Evolutionary conservation across 768 basidiomycete species (phyloP).

Genomic region (Termitomyces sp.): DNA sequence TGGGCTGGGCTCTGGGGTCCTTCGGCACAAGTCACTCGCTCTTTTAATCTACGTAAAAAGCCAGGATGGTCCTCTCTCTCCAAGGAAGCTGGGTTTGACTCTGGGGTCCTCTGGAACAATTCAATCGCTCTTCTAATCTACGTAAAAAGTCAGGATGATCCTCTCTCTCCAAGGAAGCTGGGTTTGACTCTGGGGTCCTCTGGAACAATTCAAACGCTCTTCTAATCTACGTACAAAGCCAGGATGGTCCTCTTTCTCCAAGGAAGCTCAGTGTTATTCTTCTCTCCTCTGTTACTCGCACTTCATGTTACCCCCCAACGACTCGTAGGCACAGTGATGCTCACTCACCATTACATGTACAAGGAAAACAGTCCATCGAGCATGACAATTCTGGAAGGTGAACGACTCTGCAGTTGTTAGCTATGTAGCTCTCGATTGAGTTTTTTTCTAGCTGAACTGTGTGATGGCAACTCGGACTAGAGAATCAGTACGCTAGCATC

Average conservation of each 20-base stretch:
- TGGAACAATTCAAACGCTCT: neutral
- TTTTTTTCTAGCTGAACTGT: neutral
- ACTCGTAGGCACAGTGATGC: neutral
- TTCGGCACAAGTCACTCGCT: too few species aligned
- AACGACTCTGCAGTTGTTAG: neutral
- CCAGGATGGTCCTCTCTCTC: neutral
- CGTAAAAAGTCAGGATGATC: neutral
- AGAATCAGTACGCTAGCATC: neutral
- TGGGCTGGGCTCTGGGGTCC: neutral
- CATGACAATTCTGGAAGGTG: neutral
- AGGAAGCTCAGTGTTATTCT: neutral
- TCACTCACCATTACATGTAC: neutral
- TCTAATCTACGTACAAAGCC: neutral
- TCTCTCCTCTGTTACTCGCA: neutral
- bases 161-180: neutral
- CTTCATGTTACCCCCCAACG: neutral
- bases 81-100: neutral
- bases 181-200: neutral
- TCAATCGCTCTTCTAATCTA: neutral
- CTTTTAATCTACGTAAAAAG: neutral
- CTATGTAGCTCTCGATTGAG: neutral
- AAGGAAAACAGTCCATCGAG: too few species aligned
- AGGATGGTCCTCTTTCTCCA: neutral
- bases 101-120: neutral
- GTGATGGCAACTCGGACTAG: neutral